phyloP scores from a whole-genome alignment of 1,284 basidiomycete species.

The Trametes versicolor region DNA sequence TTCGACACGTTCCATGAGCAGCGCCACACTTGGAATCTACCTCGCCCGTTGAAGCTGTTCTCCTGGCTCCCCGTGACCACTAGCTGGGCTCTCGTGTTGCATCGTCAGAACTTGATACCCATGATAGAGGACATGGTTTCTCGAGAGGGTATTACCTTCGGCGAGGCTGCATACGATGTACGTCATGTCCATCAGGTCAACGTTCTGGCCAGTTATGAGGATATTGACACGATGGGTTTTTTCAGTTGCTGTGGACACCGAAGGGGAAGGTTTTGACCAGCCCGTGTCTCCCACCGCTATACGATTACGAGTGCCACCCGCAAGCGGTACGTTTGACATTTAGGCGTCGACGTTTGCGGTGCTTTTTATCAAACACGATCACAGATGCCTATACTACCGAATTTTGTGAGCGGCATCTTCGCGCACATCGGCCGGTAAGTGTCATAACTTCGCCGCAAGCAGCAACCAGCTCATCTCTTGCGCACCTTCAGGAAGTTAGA shows the following conservation, averaged over 20 bases:
- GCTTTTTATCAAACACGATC: too few species aligned
- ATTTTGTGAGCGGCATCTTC: constrained; percentile 3
- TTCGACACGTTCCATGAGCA: too few species aligned
- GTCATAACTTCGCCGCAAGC: too few species aligned
- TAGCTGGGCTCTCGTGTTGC: constrained; percentile 9
- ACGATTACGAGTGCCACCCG: constrained; percentile 35
- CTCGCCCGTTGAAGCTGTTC: constrained; percentile 18
- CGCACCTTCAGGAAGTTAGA: neutral
- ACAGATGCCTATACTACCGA: neutral
- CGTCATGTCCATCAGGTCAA: neutral
- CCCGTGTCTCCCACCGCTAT: constrained; percentile 34
- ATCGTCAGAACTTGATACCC: constrained; percentile 15
- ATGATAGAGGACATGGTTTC: constrained; percentile 11
- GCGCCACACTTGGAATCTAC: too few species aligned
- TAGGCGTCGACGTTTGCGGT: too few species aligned
- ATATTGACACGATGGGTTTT: neutral
- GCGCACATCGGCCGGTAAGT: constrained; percentile 20
- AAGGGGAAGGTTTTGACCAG: constrained; percentile 16
- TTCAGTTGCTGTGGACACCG: constrained; percentile 18
- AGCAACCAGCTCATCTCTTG: too few species aligned
- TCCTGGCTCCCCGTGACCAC: constrained; percentile 27
- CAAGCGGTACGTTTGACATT: constrained; percentile 35
- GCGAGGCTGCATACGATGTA: constrained; percentile 29
- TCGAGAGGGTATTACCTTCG: constrained; percentile 13
- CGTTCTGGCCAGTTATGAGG: too few species aligned